Evolutionary conservation across 345 rosid genomes (phyloP).

Genomic region (Eucalyptus lansdowneana): DNA sequence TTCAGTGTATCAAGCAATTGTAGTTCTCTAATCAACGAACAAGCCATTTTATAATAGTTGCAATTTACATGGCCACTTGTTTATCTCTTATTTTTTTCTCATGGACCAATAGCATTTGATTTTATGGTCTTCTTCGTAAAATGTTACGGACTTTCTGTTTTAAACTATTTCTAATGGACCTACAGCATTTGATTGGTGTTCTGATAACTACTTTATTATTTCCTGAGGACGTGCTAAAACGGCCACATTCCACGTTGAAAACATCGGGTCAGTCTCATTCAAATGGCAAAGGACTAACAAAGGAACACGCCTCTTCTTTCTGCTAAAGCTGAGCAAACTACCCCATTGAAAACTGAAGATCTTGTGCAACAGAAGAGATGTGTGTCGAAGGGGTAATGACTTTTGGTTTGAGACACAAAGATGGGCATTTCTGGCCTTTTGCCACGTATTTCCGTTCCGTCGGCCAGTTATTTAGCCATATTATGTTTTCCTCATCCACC

Average conservation of each 20-base stretch:
- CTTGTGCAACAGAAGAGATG: accelerated
- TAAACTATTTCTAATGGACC: not conserved
- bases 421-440: not conserved
- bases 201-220: not conserved
- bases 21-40: not conserved
- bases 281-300: not conserved
- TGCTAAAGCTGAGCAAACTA: not conserved
- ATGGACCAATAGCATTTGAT: not conserved
- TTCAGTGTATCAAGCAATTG: not conserved
- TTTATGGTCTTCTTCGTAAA: not conserved
- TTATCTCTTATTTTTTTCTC: accelerated
- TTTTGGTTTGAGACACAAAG: not conserved
- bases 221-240: accelerated
- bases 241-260: not conserved
- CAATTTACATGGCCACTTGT: not conserved
- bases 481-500: no score
- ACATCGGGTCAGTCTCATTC: accelerated
- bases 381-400: not conserved
- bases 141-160: not conserved
- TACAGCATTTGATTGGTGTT: not conserved
- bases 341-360: no score
- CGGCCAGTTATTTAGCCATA: no score
- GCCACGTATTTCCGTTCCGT: not conserved
- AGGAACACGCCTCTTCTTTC: not conserved
- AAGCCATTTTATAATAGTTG: accelerated